Evolutionary conservation across 768 basidiomycete species (phyloP), one percentile per base, ranked within the genome.

Genomic region (Hericium rajendrae): DNA sequence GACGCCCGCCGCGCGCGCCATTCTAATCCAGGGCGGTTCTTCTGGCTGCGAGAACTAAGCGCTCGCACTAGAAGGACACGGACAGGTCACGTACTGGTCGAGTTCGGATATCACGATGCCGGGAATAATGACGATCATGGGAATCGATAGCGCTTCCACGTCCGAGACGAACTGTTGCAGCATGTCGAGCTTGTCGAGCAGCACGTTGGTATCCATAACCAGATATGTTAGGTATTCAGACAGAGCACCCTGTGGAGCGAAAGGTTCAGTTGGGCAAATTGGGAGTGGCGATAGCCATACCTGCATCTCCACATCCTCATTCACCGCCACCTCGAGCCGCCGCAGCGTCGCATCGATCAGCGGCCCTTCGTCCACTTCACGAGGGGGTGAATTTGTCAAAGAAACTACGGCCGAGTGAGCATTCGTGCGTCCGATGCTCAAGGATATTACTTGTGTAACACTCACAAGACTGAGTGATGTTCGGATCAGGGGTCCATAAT

Each of bases 181-280:
- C 40, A 80, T 75, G 55, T 83, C 81, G 58, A 90, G 78, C 59
- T 83, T 75, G 65, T 83, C 81, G 62, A 89, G 69, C 26, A 93
- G 73, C 59, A 91, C 79, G 62, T 92, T 93, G 28, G 90, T 92
- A 65, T 93, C 90, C 37, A 90, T 66, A 15, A 92, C 79, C 53
- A 91, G 64, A 62, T 78, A 79, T 16, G 72, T 70, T 38, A 72
- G 65, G 57, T 62, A 43, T 22, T 56, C 58, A 13, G 53, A 46
- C 38, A 52, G 46, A 12, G 59, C 6, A 28, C 20, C 26, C 32
- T 59, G 38, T 39, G 32, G 38, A 9, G 32, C 50, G 8, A 32
- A 22, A 28, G 24, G 28, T 40, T 15, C 13, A 22, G 26, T 18
- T 38, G 24, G 52, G 20, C 11, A 39, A 38, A 15, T 16, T 12